Conservation (phyloP, 768 basidiomycete genomes). For the Melanogaster broomeanus region DNA sequence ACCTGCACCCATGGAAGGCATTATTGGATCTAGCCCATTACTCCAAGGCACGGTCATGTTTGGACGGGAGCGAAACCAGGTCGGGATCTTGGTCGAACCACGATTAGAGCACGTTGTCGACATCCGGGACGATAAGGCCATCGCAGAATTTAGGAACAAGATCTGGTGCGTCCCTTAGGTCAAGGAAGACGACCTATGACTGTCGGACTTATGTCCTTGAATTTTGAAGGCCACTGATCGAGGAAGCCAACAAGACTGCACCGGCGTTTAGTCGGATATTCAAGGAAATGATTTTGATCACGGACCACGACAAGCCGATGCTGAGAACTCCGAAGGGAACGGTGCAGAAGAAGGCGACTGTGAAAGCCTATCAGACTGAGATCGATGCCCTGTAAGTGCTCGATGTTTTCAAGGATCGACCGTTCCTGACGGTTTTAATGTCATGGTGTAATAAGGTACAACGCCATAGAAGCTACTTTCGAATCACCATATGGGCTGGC, state of each 20-base stretch:
- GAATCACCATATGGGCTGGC: neutral
- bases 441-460: conserved; percentile 23
- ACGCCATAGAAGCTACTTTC: conserved; percentile 1
- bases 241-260: conserved; percentile 40
- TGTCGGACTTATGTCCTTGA: neutral
- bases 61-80: conserved; percentile 27
- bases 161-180: conserved; percentile 20
- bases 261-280: conserved; percentile 45
- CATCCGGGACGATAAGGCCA: neutral
- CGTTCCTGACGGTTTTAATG: neutral
- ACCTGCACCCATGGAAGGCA: conserved; percentile 30
- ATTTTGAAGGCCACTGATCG: conserved; percentile 35
- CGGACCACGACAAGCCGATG: conserved; percentile 41
- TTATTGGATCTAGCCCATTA: conserved; percentile 14
- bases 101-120: conserved; percentile 12
- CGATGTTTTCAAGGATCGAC: conserved; percentile 12
- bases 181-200: too few relatives aligned
- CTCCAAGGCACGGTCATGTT: conserved; percentile 30
- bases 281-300: conserved; percentile 53
- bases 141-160: conserved; percentile 23
- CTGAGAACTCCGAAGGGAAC: conserved; percentile 36
- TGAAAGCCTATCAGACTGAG: conserved; percentile 26
- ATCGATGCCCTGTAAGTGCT: conserved; percentile 23
- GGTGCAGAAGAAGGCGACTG: conserved; percentile 12
- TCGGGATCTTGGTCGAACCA: conserved; percentile 34